Conservation (phyloP, 2,329 filamentous ascomycete species). For the Arachnomyces sp. region DNA sequence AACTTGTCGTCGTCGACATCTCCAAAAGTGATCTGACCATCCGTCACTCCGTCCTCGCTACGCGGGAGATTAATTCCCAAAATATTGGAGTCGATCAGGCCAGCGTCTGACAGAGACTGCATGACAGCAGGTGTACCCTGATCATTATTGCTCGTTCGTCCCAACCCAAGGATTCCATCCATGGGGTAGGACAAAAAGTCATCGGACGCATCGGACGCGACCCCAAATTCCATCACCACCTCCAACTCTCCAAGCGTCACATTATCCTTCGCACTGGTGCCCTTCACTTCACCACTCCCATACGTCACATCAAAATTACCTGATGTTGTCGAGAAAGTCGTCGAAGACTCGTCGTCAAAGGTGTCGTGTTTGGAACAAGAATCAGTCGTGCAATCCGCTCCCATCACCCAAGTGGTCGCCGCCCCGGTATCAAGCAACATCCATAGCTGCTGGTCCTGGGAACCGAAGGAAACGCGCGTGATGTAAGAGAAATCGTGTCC, state of each 20-base stretch:
- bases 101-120: slow-evolving; percentile 50
- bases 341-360: slow-evolving; percentile 61
- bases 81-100: slow-evolving; percentile 56
- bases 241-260: slow-evolving; percentile 58
- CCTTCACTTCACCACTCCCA: slow-evolving; percentile 67
- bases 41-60: slow-evolving; percentile 55
- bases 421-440: slow-evolving; percentile 50
- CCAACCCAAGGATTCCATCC: slow-evolving; percentile 78
- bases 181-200: slow-evolving; percentile 75
- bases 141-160: slow-evolving; percentile 51
- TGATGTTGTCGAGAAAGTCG: slow-evolving; percentile 48
- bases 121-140: slow-evolving; percentile 57
- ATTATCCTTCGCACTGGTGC: slow-evolving; percentile 58
- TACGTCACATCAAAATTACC: slow-evolving; percentile 62
- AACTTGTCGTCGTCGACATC: slow-evolving; percentile 60
- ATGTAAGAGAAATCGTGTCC: slow-evolving; percentile 50
- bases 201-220: slow-evolving; percentile 62
- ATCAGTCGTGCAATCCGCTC: slow-evolving; percentile 55
- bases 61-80: slow-evolving; percentile 67
- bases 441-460: slow-evolving; percentile 43
- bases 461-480: slow-evolving; percentile 43
- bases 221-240: slow-evolving; percentile 56
- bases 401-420: slow-evolving; percentile 76
- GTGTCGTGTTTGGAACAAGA: slow-evolving; percentile 64
- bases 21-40: slow-evolving; percentile 74